These are phyloP conservation scores for Hanseniaspora nectarophila DNA, from an alignment of 805 yeast species.

Conservation along the genomic window DNA sequence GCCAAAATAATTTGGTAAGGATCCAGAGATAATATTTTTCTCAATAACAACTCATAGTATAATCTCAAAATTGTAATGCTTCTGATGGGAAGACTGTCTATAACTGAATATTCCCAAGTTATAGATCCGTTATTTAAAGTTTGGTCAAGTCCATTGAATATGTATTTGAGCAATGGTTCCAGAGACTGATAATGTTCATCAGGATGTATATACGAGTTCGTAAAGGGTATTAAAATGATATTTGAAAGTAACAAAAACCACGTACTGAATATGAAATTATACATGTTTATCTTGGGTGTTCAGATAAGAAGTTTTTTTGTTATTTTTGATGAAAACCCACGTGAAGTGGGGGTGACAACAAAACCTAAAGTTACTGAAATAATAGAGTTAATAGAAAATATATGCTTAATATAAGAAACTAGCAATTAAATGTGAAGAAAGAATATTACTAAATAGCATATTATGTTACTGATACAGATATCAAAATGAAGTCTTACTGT, in stretches of 20 bases:
- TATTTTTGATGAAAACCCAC: background rate
- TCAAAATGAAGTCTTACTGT: no score
- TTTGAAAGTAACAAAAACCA: background rate
- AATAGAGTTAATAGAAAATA: no score
- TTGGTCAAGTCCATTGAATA: background rate
- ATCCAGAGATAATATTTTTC: constrained; percentile 1
- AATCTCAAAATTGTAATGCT: background rate
- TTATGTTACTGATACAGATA: no score
- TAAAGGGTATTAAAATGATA: background rate
- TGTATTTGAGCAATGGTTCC: constrained; percentile 42
- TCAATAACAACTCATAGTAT: background rate
- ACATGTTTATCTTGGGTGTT: background rate
- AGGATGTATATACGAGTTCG: constrained; percentile 65
- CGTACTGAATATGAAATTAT: background rate
- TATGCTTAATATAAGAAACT: no score
- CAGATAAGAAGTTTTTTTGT: background rate
- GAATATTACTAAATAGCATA: no score
- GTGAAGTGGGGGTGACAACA: background rate
- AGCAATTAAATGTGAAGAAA: no score
- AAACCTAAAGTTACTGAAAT: no score
- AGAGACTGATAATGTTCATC: constrained; percentile 95
- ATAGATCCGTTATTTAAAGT: constrained; percentile 15
- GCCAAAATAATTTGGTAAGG: background rate
- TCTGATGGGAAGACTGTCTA: background rate
- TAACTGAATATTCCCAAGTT: constrained; percentile 23